Conservation (phyloP, 306 rosid genomes). For the Comarum palustre region DNA sequence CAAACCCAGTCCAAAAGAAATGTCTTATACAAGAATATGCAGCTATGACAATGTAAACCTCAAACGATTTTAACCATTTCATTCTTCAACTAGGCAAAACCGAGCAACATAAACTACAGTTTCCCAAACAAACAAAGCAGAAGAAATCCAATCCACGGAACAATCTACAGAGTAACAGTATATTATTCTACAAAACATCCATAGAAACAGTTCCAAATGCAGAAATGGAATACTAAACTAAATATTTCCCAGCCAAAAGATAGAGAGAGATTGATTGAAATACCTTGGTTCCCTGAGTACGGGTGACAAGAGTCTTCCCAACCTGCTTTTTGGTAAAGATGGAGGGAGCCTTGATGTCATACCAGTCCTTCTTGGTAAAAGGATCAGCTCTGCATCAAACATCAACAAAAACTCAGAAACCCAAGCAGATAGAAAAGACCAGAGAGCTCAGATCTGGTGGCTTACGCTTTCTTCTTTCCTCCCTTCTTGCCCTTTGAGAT, state of each 20-base stretch:
- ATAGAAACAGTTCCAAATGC: not conserved
- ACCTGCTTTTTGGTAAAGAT: constrained; percentile 65
- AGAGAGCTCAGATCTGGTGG: constrained; percentile 6
- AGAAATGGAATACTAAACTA: no score
- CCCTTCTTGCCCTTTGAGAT: constrained; percentile 98
- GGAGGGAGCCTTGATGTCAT: constrained; percentile 85
- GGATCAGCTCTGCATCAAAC: constrained; percentile 61
- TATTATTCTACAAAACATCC: not conserved
- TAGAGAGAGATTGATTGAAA: not conserved
- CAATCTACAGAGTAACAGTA: not conserved
- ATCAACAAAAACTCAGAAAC: not conserved
- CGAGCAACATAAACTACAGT: not conserved
- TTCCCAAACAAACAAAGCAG: not conserved
- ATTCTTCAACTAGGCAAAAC: not conserved
- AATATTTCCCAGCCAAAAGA: no score
- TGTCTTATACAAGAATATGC: not conserved
- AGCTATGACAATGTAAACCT: not conserved
- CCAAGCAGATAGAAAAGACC: no score
- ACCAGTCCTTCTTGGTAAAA: constrained; percentile 97
- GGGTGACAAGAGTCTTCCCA: constrained; percentile 82
- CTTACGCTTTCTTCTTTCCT: constrained; percentile 93
- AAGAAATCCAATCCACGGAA: not conserved
- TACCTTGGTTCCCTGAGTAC: constrained; percentile 98
- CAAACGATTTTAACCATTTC: not conserved
- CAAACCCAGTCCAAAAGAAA: no score